Base-by-base conservation (phyloP, 2,329 filamentous ascomycete species). In the Colletotrichum destructivum region DNA sequence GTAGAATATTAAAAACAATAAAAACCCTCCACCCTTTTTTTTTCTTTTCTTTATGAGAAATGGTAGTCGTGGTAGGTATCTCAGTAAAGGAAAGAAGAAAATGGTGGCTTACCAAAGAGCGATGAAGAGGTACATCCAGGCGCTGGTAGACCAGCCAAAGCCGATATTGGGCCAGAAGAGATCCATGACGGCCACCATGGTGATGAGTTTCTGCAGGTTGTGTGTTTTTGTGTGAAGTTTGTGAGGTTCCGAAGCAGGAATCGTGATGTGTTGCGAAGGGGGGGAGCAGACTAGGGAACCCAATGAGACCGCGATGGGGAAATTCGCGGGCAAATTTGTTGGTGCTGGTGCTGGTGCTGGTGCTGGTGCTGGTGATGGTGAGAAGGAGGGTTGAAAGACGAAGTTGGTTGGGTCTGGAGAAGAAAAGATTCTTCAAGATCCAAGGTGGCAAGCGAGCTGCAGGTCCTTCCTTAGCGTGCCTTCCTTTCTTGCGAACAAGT, bases 61-160 rank as follows among this genome's bases (percentile, higher is more conserved):
- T 18, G n/a, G 47, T 16, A 52, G 47, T 18, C 8, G 21, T 44
- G 16, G n/a, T 9, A 26, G 6, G 47, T 31, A 9, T n/a, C 16
- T 42, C 3, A 5, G 35, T 42, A 46, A 23, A 55, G 2, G 2
- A 35, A 35, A 35, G 8, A 35, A 9, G 8, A 35, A 40, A 52
- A 69, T 60, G 26, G 49, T 52, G n/a, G 78, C 85, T 82, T 83
- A 88, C 87, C 86, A 89, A 46, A 88, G 76, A 51, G 51, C 35
- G 56, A 74, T 66, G 56, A 74, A 74, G 16, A 74, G 64, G 51
- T 73, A 73, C 62, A 75, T 61, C 73, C 73, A 75, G 31, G 62
- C 44, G 46, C 26, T 73, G 23, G 73, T 35, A 31, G 73, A 72
- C 73, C 73, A 75, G 21, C 55, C 62, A 26, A 66, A 70, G 49